Evolutionary conservation across 2,329 filamentous ascomycete genomes (phyloP).

Genomic region (Colletotrichum cordylinicola): DNA sequence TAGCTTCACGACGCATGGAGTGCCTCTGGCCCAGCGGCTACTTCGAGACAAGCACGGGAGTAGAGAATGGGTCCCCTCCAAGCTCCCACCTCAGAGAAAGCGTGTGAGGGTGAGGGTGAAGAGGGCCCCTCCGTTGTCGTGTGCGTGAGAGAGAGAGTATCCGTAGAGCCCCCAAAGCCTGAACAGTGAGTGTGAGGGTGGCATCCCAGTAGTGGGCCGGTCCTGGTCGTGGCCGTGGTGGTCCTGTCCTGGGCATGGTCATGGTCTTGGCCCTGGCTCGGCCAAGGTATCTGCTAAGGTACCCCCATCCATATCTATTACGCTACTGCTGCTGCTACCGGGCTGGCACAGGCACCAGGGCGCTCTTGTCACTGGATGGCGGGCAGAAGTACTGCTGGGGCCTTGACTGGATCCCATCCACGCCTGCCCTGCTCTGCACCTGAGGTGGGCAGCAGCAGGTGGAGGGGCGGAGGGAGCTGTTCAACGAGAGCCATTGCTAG

Average conservation of each 20-base stretch:
- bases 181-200: neutral
- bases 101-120: neutral
- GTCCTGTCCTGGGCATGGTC: neutral
- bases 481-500: neutral
- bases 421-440: neutral
- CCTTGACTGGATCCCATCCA: neutral
- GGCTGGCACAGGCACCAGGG: slow-evolving; percentile 15
- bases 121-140: neutral
- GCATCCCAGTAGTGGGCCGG: neutral
- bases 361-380: slow-evolving; percentile 8
- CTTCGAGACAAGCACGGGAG: neutral
- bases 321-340: neutral
- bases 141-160: neutral
- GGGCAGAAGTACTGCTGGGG: slow-evolving; percentile 9
- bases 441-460: neutral
- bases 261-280: neutral
- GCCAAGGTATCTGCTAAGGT: neutral
- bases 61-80: neutral
- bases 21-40: neutral
- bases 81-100: neutral
- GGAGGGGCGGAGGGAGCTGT: neutral
- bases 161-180: neutral
- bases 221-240: neutral
- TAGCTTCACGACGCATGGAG: neutral
- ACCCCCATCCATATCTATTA: neutral